Evolutionary conservation across 2,329 filamentous ascomycete genomes (phyloP).

Genomic region (Verticillium longisporum): DNA sequence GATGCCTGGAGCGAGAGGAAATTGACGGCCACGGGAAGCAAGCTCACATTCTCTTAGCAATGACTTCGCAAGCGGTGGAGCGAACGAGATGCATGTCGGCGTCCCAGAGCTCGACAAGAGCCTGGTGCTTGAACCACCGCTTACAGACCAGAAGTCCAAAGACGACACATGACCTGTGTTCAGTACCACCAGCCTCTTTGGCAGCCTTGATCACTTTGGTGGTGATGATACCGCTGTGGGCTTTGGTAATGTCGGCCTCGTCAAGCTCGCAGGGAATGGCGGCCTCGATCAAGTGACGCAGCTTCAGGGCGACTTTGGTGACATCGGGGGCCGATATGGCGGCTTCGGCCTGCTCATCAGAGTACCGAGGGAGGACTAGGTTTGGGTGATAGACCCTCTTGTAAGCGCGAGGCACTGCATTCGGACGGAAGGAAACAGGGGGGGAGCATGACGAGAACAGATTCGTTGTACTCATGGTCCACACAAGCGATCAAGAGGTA

Average conservation of each 20-base stretch:
- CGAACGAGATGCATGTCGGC: conserved; percentile 74
- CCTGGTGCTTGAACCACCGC: conserved; percentile 73
- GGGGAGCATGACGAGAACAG: conserved; percentile 6
- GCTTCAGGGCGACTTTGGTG: conserved; percentile 79
- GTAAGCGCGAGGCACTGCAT: conserved; percentile 5
- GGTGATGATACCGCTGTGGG: conserved; percentile 84
- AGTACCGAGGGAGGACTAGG: conserved; percentile 59
- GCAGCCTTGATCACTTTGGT: conserved; percentile 72
- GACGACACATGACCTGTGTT: conserved; percentile 74
- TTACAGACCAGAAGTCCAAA: conserved; percentile 71
- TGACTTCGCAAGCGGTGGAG: conserved; percentile 78
- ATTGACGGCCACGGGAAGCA: neutral
- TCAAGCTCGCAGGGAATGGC: conserved; percentile 88
- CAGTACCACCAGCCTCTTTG: conserved; percentile 68
- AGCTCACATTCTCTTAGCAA: conserved; percentile 64
- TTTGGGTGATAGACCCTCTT: neutral
- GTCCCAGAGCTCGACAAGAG: conserved; percentile 82
- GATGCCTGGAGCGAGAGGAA: neutral
- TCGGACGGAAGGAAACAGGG: neutral
- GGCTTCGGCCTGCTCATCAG: conserved; percentile 51
- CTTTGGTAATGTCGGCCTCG: conserved; percentile 62
- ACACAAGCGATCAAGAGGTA: neutral
- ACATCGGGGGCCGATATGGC: conserved; percentile 72
- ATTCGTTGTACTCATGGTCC: neutral
- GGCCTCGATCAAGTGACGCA: conserved; percentile 86